A percentile compares a stretch with the other conserved stretches of the same genome.
Conservation (phyloP, 768 basidiomycete species). For the Tulasnella sp. region DNA sequence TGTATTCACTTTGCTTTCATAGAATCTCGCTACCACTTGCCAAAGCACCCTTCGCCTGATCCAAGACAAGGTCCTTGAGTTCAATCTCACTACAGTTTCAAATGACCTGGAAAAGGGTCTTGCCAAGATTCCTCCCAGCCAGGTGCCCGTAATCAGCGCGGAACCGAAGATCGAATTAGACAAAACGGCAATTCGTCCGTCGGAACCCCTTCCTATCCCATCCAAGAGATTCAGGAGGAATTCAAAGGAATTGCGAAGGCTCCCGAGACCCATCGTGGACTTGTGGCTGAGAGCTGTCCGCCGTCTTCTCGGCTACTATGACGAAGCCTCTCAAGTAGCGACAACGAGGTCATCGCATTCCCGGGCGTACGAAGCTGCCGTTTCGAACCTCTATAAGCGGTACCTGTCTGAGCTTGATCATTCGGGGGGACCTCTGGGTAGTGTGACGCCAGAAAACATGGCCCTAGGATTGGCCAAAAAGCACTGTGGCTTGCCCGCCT, state of each 20-base stretch:
- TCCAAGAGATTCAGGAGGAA: not conserved
- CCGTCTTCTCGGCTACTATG: constrained; percentile 42
- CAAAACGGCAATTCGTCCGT: not conserved
- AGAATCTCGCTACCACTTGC: constrained; percentile 55
- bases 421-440: constrained; percentile 37
- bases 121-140: not conserved
- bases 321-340: constrained; percentile 41
- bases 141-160: not conserved
- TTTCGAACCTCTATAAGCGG: constrained; percentile 48
- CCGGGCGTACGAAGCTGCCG: constrained; percentile 58
- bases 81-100: not conserved
- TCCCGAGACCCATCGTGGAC: not conserved
- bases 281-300: constrained; percentile 44
- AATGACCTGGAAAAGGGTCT: not conserved
- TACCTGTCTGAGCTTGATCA: constrained; percentile 40
- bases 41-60: constrained; percentile 32
- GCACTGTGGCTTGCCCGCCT: constrained; percentile 51
- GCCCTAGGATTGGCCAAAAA: constrained; percentile 53
- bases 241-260: constrained; percentile 29
- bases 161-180: not conserved
- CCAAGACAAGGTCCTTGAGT: not conserved
- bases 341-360: constrained; percentile 52
- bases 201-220: not conserved
- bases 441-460: constrained; percentile 44
- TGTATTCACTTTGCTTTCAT: not conserved